A percentile compares a stretch with the other conserved stretches of the same genome.
Evolutionary conservation across 2,329 filamentous ascomycete species (phyloP).

Genomic region (Fusarium brevicatenulatum): DNA sequence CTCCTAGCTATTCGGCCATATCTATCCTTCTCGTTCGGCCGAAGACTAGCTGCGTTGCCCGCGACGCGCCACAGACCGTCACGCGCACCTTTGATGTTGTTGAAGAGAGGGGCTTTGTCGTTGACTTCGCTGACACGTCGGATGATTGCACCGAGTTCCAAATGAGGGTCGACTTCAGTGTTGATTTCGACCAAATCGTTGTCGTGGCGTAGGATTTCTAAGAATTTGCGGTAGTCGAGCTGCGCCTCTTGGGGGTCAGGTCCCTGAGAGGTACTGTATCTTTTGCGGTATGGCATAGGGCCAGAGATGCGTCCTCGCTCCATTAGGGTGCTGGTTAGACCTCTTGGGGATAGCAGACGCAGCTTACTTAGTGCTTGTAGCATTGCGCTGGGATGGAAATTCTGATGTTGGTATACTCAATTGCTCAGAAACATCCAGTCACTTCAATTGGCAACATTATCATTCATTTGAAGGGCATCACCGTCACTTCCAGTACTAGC

Average conservation of each 20-base stretch:
- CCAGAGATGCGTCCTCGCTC: not conserved
- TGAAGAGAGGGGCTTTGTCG: constrained; percentile 60
- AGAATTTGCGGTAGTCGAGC: constrained; percentile 23
- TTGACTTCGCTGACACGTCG: constrained; percentile 57
- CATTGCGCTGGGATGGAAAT: not conserved
- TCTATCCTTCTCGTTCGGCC: constrained; percentile 37
- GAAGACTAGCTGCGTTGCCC: constrained; percentile 54
- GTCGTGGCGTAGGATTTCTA: constrained; percentile 43
- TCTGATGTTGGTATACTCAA: not conserved
- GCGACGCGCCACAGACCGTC: constrained; percentile 58
- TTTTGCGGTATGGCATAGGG: not conserved
- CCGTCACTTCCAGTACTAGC: not conserved
- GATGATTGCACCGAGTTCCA: constrained; percentile 59
- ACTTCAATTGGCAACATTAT: not conserved
- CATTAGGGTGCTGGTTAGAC: not conserved
- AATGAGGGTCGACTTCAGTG: constrained; percentile 53
- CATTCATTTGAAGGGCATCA: not conserved
- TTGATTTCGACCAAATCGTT: constrained; percentile 57
- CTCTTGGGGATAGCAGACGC: not conserved
- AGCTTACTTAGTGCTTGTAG: not conserved
- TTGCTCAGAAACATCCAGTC: not conserved
- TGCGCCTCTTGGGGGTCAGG: constrained; percentile 6
- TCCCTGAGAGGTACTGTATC: not conserved
- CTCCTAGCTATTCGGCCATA: constrained; percentile 56
- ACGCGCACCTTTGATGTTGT: constrained; percentile 58